phyloP scores from a whole-genome alignment of 495 filamentous ascomycete genomes.

The Annulohypoxylon stygium region DNA sequence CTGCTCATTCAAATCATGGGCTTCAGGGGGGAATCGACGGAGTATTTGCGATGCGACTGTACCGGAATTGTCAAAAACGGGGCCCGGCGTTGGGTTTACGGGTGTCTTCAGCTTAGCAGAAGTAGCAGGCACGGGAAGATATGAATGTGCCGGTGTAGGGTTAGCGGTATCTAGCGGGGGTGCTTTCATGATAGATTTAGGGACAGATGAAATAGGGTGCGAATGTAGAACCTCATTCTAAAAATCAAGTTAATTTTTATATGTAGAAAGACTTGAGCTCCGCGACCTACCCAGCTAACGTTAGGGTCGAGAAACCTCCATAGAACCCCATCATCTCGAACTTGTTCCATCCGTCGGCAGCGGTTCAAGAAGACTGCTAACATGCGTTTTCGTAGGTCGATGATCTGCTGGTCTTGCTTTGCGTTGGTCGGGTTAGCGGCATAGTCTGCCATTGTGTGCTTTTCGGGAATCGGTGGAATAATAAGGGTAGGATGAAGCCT shows the following conservation, averaged over 20 bases:
- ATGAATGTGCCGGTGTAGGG: constrained; percentile 87
- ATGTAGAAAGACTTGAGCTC: neutral
- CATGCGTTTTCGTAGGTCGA: constrained; percentile 96
- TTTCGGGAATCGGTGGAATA: constrained; percentile 97
- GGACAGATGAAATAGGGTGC: constrained; percentile 88
- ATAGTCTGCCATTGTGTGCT: constrained; percentile 98
- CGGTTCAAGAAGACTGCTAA: constrained; percentile 93
- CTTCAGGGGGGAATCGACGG: constrained; percentile 85
- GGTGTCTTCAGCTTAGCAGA: constrained; percentile 85
- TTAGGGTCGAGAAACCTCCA: constrained; percentile 98
- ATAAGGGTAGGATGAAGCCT: constrained; percentile 93
- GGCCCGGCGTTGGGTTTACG: constrained; percentile 58
- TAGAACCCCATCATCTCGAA: constrained; percentile 94
- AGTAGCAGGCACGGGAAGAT: constrained; percentile 83
- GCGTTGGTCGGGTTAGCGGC: constrained; percentile 97
- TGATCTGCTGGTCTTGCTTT: constrained; percentile 96
- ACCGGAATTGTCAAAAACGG: constrained; percentile 56
- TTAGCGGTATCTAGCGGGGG: constrained; percentile 94
- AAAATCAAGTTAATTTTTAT: constrained; percentile 51
- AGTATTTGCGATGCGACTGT: constrained; percentile 74
- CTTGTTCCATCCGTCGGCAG: constrained; percentile 91
- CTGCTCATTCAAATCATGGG: constrained; percentile 80
- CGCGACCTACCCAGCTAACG: constrained; percentile 88
- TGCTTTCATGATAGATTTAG: constrained; percentile 92
- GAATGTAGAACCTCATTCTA: constrained; percentile 93